These are phyloP conservation scores for Discostella stelligeroides DNA, from an alignment of 108 stramenopile species.

Conservation along the genomic window DNA sequence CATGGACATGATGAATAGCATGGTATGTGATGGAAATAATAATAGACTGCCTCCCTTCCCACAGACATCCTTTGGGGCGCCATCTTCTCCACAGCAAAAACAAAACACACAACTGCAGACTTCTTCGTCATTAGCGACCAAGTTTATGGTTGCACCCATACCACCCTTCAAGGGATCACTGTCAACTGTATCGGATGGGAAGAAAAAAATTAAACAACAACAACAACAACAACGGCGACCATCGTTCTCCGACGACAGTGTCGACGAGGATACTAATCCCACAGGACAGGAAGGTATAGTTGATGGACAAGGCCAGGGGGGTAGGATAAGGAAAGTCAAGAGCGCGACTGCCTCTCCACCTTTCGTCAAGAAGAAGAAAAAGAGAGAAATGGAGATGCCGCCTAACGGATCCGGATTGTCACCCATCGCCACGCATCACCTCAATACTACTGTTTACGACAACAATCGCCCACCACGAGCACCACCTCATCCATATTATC, in stretches of 20 bases:
- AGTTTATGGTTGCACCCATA: conserved; percentile 31
- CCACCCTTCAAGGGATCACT: conserved; percentile 22
- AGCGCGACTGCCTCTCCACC: conserved; percentile 3
- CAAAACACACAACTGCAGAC: conserved; percentile 10
- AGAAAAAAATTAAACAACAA: neutral
- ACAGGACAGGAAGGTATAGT: neutral
- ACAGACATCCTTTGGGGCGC: neutral
- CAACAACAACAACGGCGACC: neutral
- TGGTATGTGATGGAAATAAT: no score
- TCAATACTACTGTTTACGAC: neutral
- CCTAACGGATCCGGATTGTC: neutral
- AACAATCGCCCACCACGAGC: conserved; percentile 4
- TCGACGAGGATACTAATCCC: neutral
- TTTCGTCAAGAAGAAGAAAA: neutral
- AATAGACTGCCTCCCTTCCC: neutral
- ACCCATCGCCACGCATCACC: neutral
- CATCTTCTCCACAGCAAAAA: conserved; percentile 14
- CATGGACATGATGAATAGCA: no score
- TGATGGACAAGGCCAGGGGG: neutral
- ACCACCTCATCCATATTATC: neutral
- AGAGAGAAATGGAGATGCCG: neutral
- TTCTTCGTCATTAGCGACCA: conserved; percentile 17
- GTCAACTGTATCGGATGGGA: neutral
- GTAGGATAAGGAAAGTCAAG: neutral
- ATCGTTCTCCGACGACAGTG: neutral